Evolutionary conservation across 73 alveolate species (phyloP).

Genomic region (Paramecium primaurelia): DNA sequence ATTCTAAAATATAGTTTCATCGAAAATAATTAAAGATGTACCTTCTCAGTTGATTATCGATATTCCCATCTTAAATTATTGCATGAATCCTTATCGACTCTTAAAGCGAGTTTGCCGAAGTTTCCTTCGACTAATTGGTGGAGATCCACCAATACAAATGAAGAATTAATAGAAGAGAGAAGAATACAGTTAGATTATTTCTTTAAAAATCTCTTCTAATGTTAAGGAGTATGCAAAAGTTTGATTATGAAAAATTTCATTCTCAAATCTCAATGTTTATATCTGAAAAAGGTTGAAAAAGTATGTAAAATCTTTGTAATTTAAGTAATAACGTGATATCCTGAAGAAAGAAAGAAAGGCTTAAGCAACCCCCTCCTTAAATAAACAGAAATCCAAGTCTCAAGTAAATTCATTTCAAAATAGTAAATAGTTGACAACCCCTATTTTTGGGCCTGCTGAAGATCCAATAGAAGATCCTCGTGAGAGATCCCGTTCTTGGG

Average conservation of each 20-base stretch:
- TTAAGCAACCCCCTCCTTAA: neutral
- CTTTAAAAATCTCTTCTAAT: neutral
- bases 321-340: neutral
- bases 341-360: neutral
- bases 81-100: constrained; percentile 22
- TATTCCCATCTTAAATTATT: neutral
- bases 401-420: neutral
- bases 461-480: neutral
- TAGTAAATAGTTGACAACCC: neutral
- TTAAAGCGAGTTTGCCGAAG: constrained; percentile 24
- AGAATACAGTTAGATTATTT: constrained; percentile 28
- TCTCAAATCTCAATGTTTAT: neutral
- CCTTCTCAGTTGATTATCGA: constrained; percentile 1
- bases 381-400: neutral
- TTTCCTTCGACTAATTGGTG: constrained; percentile 37
- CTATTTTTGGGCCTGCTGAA: neutral
- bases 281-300: neutral
- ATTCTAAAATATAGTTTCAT: neutral
- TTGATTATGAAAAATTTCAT: constrained; percentile 30
- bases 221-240: neutral
- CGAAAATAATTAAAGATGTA: neutral
- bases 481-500: constrained; percentile 30
- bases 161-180: neutral
- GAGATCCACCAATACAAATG: constrained; percentile 3
- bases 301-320: neutral